These are phyloP conservation scores for Euptelea pleiosperma DNA, from an alignment of 164 flowering plant genomes.

Conservation along the genomic window DNA sequence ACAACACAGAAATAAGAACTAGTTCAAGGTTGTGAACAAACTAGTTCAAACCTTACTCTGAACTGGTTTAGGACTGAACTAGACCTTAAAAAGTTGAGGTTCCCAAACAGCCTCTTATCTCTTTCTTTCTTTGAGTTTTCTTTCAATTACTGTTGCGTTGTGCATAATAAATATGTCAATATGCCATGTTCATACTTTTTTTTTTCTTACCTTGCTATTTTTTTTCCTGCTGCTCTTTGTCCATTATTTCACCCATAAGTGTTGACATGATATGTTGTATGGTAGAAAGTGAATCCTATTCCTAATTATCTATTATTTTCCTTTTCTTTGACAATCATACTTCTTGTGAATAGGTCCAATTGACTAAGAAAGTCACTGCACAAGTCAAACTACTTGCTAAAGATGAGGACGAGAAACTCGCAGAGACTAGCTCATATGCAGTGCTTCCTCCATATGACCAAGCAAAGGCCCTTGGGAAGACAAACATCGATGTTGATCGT, in stretches of 20 bases:
- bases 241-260: background rate
- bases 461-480: slow-evolving; percentile 98
- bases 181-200: background rate
- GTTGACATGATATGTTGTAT: no score
- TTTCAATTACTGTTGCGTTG: background rate
- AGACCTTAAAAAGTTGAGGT: no score
- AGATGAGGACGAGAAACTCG: slow-evolving; percentile 84
- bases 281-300: no score
- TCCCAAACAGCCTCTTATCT: no score
- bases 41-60: no score
- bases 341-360: slow-evolving; percentile 43
- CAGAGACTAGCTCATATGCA: slow-evolving; percentile 58
- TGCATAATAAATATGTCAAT: background rate
- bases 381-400: slow-evolving; percentile 88
- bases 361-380: slow-evolving; percentile 88
- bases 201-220: background rate
- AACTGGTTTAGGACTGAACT: no score
- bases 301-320: background rate
- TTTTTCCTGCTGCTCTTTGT: background rate
- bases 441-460: slow-evolving; percentile 92
- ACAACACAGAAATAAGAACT: no score
- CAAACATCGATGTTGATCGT: slow-evolving; percentile 84
- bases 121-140: background rate
- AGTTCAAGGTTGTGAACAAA: no score
- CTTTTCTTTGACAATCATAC: background rate